phyloP scores from a whole-genome alignment of 2,329 filamentous ascomycete genomes.

The Aspergillus sp. region DNA sequence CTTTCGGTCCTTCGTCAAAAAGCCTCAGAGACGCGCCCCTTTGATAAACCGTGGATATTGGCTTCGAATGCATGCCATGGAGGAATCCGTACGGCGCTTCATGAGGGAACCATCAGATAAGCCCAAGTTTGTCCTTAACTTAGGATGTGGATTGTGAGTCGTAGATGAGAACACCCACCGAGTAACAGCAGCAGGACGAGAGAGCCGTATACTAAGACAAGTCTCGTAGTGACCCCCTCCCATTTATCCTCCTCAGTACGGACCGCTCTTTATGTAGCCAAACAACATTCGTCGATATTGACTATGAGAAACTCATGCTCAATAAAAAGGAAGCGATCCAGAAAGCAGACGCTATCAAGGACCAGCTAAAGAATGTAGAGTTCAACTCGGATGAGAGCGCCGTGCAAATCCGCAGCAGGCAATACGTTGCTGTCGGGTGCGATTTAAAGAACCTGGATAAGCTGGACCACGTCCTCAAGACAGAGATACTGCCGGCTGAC shows the following conservation, averaged over 20 bases:
- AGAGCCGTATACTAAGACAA: slow-evolving; percentile 27
- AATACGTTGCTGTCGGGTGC: slow-evolving; percentile 78
- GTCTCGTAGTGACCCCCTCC: slow-evolving; percentile 71
- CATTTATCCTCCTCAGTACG: slow-evolving; percentile 75
- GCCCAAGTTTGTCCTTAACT: slow-evolving; percentile 73
- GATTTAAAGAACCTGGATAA: slow-evolving; percentile 69
- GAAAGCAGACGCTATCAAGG: slow-evolving; percentile 60
- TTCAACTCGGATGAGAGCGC: slow-evolving; percentile 28
- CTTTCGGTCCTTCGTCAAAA: slow-evolving; percentile 83
- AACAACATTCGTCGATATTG: slow-evolving; percentile 76
- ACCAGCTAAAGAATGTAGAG: slow-evolving; percentile 50
- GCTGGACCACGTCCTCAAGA: slow-evolving; percentile 60
- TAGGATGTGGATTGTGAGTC: slow-evolving; percentile 87
- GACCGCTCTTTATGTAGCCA: slow-evolving; percentile 60
- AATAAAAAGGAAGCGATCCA: slow-evolving; percentile 70
- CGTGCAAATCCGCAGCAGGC: slow-evolving; percentile 63
- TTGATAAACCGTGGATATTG: slow-evolving; percentile 89
- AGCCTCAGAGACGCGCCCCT: slow-evolving; percentile 78
- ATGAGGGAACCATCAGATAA: slow-evolving; percentile 58
- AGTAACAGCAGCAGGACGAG: background rate
- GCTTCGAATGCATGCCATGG: slow-evolving; percentile 79
- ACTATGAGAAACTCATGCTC: slow-evolving; percentile 76
- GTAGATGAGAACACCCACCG: slow-evolving; percentile 16
- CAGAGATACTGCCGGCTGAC: slow-evolving; percentile 57
- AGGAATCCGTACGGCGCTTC: slow-evolving; percentile 72